Evolutionary conservation across 2,329 filamentous ascomycete species (phyloP).

Genomic region (Chrysoporthe austroafricana): DNA sequence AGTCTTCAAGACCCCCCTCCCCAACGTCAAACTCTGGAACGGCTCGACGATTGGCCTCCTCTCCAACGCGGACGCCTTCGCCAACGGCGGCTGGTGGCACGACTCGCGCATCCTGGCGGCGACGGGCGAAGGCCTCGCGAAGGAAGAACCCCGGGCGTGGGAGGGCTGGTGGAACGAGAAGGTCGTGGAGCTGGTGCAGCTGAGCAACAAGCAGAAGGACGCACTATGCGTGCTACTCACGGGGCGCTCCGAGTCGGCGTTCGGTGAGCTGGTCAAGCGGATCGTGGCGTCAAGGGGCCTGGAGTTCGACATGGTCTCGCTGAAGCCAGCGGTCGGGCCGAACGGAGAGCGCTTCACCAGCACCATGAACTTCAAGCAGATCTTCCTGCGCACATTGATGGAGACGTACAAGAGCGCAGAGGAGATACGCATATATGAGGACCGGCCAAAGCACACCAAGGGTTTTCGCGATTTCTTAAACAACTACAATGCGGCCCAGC

Average conservation of each 20-base stretch:
- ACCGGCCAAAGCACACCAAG: conserved; percentile 70
- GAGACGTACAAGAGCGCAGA: conserved; percentile 82
- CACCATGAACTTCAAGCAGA: conserved; percentile 93
- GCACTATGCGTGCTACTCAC: conserved; percentile 86
- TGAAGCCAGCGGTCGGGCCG: conserved; percentile 86
- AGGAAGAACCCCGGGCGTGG: conserved; percentile 85
- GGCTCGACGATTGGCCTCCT: conserved; percentile 76
- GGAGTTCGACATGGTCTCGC: conserved; percentile 82
- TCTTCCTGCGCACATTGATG: conserved; percentile 78
- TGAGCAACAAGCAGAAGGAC: conserved; percentile 84
- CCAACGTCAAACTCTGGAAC: conserved; percentile 88
- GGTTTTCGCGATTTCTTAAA: conserved; percentile 85
- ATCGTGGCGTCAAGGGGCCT: conserved; percentile 79
- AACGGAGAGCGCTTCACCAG: conserved; percentile 75
- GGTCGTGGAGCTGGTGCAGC: conserved; percentile 76
- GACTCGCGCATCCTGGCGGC: conserved; percentile 83
- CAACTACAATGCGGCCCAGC: conserved; percentile 67
- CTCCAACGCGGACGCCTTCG: conserved; percentile 74
- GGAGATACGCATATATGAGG: conserved; percentile 80
- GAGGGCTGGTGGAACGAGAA: conserved; percentile 96
- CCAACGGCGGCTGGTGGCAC: conserved; percentile 96
- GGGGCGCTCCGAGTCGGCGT: conserved; percentile 77
- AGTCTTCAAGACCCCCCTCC: conserved; percentile 91
- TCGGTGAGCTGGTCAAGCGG: conserved; percentile 77
- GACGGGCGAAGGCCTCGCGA: conserved; percentile 80